Base-by-base conservation (phyloP, 2,329 filamentous ascomycete genomes). In the Ascochyta viciae-villosae region DNA sequence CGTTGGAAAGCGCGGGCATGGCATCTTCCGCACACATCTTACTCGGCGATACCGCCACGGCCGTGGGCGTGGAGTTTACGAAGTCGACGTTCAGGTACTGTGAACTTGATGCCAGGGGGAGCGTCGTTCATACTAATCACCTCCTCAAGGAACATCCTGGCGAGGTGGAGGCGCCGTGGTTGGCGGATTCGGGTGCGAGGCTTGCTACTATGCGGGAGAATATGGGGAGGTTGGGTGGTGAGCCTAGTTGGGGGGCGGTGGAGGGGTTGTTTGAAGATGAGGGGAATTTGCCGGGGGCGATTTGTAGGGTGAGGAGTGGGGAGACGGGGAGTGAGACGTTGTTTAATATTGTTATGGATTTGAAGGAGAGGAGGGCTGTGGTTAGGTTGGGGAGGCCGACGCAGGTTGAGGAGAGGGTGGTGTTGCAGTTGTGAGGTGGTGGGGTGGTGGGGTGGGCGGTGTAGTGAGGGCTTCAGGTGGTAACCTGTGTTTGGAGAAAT, bases 1-100 rank as follows among this genome's bases (percentile, higher is more conserved):
- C 70, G 22, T 64, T 85, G 15, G 72, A 80, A 54, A 67, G 69
- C 37, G 65, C 73, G 24, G 84, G 84, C 7, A 78, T 86, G 41
- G 83, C 84, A 0, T 76, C 77, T 6, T 77, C 82, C 3, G 83
- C 81, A 47, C 82, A 85, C 58, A 85, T 86, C 58, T 70, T 84
- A 0, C 70, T 86, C 34, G 83, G 79, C 0, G 84, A 86, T 65
- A 58, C 70, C 4, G 73, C 65, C 0, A 79, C 78, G 0, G 76
- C 77, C 0, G 63, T 81, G 4, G 83, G 84, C 0, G 60, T 85
- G 6, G 84, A 87, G 63, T 85, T 73, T 35, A 72, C 72, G 0
- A 79, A 74, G 65, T 67, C 58, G 50, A 74, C 61, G 16, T 71
- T 62, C 64, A 75, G 58, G 23, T 51, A 73, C 60, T 68, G 58